These are phyloP conservation scores for Marasmius oreades DNA, from an alignment of 1,284 basidiomycete species.

Conservation along the genomic window DNA sequence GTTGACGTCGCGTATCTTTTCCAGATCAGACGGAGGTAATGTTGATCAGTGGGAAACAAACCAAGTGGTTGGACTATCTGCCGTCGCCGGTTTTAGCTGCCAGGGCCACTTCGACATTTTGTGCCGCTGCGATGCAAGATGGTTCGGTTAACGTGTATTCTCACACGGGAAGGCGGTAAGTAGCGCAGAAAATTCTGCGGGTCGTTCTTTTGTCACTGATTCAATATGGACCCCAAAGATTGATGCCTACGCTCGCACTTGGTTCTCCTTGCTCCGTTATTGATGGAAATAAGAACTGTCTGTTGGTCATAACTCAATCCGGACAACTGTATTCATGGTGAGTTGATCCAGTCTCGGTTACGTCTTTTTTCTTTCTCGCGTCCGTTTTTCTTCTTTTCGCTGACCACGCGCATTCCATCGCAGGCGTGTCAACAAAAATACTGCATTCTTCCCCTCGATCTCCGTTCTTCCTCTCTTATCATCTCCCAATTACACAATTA, in stretches of 20 bases:
- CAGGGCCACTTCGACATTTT: conserved; percentile 63
- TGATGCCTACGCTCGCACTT: conserved; percentile 74
- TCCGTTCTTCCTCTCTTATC: conserved; percentile 60
- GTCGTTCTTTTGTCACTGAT: conserved; percentile 2
- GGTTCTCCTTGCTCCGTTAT: conserved; percentile 69
- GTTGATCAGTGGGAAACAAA: conserved; percentile 59
- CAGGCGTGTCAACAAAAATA: conserved; percentile 72
- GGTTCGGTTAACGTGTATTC: conserved; percentile 79
- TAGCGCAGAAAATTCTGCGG: conserved; percentile 4
- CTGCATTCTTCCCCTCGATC: conserved; percentile 60
- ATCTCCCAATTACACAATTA: conserved; percentile 50
- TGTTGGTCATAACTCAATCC: conserved; percentile 70
- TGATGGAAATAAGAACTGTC: conserved; percentile 56
- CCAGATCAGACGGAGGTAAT: conserved; percentile 67
- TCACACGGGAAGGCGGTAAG: conserved; percentile 72
- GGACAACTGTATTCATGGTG: conserved; percentile 78
- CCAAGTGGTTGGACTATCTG: conserved; percentile 87
- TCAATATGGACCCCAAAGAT: conserved; percentile 37
- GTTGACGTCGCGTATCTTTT: conserved; percentile 7
- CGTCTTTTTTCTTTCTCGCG: neutral
- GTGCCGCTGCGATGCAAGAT: conserved; percentile 76
- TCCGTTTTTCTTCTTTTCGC: conserved; percentile 6
- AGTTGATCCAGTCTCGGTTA: conserved; percentile 20
- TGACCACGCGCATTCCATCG: neutral
- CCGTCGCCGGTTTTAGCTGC: conserved; percentile 66